Conservation (phyloP, 352 stramenopile species). For the Phytophthora pini region DNA sequence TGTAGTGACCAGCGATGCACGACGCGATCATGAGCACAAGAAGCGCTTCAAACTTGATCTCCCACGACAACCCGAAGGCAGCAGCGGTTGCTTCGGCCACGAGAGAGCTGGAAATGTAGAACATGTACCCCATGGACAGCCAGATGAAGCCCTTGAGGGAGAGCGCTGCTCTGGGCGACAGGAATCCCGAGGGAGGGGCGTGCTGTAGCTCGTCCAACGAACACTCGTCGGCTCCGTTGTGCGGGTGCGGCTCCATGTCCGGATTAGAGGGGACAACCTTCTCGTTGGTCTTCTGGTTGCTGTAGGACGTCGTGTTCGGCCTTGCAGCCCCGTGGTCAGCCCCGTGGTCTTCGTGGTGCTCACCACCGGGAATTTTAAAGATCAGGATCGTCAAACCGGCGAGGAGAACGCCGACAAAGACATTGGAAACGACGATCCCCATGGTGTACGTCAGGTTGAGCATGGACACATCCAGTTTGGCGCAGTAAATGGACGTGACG, state of each 20-base stretch:
- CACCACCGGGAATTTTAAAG: constrained; percentile 59
- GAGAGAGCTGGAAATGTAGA: constrained; percentile 63
- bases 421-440: constrained; percentile 57
- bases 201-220: constrained; percentile 34
- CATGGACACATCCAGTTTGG: constrained; percentile 60
- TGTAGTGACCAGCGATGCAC: constrained; percentile 68
- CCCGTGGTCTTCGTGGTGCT: constrained; percentile 15
- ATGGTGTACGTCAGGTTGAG: constrained; percentile 64
- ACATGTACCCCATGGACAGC: constrained; percentile 62
- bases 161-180: constrained; percentile 38
- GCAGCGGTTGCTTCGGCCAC: constrained; percentile 54
- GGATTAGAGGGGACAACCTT: constrained; percentile 28
- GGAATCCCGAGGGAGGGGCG: constrained; percentile 25
- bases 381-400: constrained; percentile 56
- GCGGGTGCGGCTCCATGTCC: constrained; percentile 51
- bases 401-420: constrained; percentile 54
- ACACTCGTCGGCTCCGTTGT: constrained; percentile 52
- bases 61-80: constrained; percentile 62
- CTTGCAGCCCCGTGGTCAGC: neutral
- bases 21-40: constrained; percentile 75
- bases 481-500: constrained; percentile 68
- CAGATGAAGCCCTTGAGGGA: constrained; percentile 73
- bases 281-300: constrained; percentile 30
- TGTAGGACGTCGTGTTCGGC: constrained; percentile 21
- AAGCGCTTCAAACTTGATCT: constrained; percentile 72